phyloP scores from a whole-genome alignment of 2,329 filamentous ascomycete genomes.

The Rachicladosporium sp. region DNA sequence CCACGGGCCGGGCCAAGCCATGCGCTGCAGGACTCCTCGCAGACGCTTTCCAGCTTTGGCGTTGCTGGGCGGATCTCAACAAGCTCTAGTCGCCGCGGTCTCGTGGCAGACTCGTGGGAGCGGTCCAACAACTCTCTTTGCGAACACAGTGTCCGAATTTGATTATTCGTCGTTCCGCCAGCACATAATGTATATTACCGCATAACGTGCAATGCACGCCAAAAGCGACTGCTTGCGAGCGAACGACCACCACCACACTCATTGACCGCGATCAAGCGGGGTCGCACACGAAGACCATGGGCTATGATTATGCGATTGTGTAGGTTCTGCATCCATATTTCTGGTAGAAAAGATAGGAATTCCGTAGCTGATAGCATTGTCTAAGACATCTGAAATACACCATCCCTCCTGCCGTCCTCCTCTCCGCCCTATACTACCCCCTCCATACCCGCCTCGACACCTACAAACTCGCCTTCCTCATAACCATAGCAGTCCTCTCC shows the following conservation, averaged over 20 bases:
- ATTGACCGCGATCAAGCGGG: neutral
- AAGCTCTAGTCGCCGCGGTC: too few species aligned
- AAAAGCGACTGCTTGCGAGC: neutral
- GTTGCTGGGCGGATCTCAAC: too few species aligned
- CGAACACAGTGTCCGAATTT: neutral
- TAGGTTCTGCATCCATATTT: constrained; percentile 30
- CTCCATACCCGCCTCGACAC: constrained; percentile 50
- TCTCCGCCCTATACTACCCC: constrained; percentile 49
- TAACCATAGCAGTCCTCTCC: constrained; percentile 50
- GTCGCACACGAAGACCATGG: constrained; percentile 40
- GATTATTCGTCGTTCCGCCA: neutral
- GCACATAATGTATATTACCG: neutral
- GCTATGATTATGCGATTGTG: constrained; percentile 51
- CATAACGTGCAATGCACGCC: too few species aligned
- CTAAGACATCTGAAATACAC: constrained; percentile 54
- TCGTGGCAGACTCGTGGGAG: too few species aligned
- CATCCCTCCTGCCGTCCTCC: constrained; percentile 47
- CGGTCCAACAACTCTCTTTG: neutral
- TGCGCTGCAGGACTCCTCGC: too few species aligned
- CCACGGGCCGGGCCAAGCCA: too few species aligned
- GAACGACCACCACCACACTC: neutral
- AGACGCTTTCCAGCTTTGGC: too few species aligned
- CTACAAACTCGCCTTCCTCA: constrained; percentile 49
- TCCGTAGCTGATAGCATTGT: constrained; percentile 3
- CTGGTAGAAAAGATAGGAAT: neutral